Evolutionary conservation across 768 basidiomycete species (phyloP).

Genomic region (Ramaria sp.): DNA sequence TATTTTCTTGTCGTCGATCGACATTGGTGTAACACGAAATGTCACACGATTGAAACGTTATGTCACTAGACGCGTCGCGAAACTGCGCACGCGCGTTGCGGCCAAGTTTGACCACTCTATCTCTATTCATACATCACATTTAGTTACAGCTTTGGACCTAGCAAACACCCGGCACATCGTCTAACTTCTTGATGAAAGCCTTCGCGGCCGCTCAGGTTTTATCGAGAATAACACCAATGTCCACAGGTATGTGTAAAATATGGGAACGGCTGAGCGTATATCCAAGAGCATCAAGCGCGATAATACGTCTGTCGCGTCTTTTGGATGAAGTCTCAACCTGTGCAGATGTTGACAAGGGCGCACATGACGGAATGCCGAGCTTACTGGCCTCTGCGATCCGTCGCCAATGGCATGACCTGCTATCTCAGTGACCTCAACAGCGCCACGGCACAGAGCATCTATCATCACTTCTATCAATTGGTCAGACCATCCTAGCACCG

Average conservation of each 20-base stretch:
- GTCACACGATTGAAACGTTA: background rate
- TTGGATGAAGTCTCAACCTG: too few relatives aligned
- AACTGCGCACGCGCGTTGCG: too few relatives aligned
- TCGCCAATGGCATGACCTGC: too few relatives aligned
- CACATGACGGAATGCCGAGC: too few relatives aligned
- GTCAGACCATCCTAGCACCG: background rate
- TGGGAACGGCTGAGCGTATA: background rate
- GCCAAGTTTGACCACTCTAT: too few relatives aligned
- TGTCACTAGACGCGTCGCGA: background rate
- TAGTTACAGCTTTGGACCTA: background rate
- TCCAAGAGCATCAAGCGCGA: background rate
- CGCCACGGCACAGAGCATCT: background rate
- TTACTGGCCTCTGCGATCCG: too few relatives aligned
- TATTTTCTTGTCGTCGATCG: background rate
- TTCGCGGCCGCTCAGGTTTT: background rate
- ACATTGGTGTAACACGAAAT: background rate
- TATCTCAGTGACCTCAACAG: background rate
- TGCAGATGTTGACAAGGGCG: too few relatives aligned
- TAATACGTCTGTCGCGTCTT: background rate
- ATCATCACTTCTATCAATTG: background rate
- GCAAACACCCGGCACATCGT: background rate
- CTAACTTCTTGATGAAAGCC: background rate
- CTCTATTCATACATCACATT: too few relatives aligned
- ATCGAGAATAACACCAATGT: background rate
- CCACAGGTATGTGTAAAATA: background rate